Evolutionary conservation across 352 stramenopile genomes (phyloP).

Genomic region (Globisporangium polare): DNA sequence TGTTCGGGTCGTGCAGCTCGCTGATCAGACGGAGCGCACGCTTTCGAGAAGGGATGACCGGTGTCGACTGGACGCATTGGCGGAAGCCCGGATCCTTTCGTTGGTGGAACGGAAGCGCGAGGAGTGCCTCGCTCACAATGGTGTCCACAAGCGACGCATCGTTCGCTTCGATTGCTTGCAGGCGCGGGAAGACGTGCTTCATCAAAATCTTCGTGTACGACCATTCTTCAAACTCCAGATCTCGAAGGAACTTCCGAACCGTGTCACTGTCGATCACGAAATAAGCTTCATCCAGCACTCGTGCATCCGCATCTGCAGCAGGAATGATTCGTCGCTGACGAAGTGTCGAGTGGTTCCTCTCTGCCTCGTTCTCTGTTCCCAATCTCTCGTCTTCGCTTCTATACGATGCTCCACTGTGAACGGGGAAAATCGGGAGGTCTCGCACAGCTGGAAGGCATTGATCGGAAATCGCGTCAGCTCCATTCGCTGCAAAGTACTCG

Average conservation of each 20-base stretch:
- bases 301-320: constrained; percentile 32
- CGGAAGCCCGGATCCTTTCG: constrained; percentile 47
- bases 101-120: constrained; percentile 50
- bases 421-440: constrained; percentile 48
- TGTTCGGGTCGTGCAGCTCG: constrained; percentile 71
- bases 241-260: constrained; percentile 42
- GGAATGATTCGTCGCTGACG: constrained; percentile 29
- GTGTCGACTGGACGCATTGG: constrained; percentile 28
- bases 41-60: constrained; percentile 57
- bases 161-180: constrained; percentile 29
- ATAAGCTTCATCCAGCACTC: constrained; percentile 49
- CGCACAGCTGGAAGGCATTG: constrained; percentile 33
- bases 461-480: constrained; percentile 28
- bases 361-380: not conserved
- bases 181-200: constrained; percentile 54
- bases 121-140: constrained; percentile 41
- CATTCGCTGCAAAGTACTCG: constrained; percentile 39
- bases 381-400: not conserved
- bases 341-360: constrained; percentile 8
- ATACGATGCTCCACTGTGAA: constrained; percentile 19
- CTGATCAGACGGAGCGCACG: constrained; percentile 39
- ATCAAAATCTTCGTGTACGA: constrained; percentile 50
- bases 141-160: constrained; percentile 40
- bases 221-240: constrained; percentile 51
- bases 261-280: constrained; percentile 33